Percentiles rank a stretch among this genome's conserved stretches.
These are phyloP conservation scores for Malassezia arunalokei DNA, from an alignment of 1,284 basidiomycete genomes.

Conservation along the genomic window DNA sequence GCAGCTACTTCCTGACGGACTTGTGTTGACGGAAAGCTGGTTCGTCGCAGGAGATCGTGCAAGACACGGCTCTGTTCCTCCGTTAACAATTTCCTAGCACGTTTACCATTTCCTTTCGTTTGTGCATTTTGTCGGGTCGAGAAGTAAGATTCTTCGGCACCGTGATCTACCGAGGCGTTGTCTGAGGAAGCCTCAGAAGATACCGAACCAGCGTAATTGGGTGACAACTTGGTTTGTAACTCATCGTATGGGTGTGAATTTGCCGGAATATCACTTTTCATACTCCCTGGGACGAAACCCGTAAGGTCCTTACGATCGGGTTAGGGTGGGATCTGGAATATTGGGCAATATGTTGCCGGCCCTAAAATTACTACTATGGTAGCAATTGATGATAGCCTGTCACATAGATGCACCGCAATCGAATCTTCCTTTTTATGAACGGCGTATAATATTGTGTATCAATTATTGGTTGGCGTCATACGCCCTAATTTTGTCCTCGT, in stretches of 20 bases:
- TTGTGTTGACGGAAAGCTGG: conserved; percentile 30
- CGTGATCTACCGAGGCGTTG: background rate
- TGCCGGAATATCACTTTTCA: background rate
- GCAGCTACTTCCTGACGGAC: conserved; percentile 24
- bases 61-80: conserved; percentile 27
- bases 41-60: conserved; percentile 27
- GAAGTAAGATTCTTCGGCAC: background rate
- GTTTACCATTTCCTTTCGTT: background rate
- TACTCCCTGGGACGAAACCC: too few species aligned
- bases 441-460: too few species aligned
- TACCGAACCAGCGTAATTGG: background rate
- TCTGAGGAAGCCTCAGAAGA: background rate
- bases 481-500: too few species aligned
- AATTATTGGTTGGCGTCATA: too few species aligned
- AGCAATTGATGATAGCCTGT: too few species aligned
- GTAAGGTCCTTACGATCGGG: too few species aligned
- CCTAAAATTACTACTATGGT: too few species aligned
- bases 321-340: too few species aligned
- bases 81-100: conserved; percentile 20
- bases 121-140: background rate
- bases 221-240: background rate
- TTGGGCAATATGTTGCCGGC: too few species aligned
- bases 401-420: too few species aligned
- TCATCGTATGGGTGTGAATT: background rate
- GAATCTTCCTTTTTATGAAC: too few species aligned